phyloP scores from a whole-genome alignment of 805 yeast species.

The Saturnispora hagleri region DNA sequence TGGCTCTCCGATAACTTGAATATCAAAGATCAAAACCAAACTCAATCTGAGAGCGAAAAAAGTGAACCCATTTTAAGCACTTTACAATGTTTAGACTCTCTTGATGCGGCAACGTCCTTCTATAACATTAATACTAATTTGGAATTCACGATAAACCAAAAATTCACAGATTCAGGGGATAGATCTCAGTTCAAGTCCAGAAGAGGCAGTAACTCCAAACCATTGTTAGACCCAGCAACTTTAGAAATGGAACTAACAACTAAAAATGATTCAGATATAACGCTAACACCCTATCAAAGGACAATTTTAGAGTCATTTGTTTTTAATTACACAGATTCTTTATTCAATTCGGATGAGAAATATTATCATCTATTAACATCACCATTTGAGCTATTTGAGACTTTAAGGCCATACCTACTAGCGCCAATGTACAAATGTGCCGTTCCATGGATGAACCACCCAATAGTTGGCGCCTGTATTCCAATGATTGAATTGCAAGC shows the following conservation, averaged over 20 bases:
- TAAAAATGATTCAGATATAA: neutral
- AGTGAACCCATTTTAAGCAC: neutral
- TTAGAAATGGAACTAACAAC: neutral
- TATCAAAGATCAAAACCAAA: neutral
- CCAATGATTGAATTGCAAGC: conserved; percentile 31
- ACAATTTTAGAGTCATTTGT: conserved; percentile 37
- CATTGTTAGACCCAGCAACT: conserved; percentile 1
- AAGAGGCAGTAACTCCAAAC: conserved; percentile 1
- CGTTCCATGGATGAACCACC: conserved; percentile 34
- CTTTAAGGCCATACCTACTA: conserved; percentile 23
- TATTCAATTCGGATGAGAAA: conserved; percentile 27
- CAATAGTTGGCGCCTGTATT: conserved; percentile 32
- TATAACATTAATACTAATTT: neutral
- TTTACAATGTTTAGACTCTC: neutral
- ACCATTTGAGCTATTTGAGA: conserved; percentile 33
- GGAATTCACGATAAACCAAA: neutral
- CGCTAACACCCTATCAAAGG: conserved; percentile 21
- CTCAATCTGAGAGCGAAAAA: conserved; percentile 10
- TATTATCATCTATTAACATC: conserved; percentile 28
- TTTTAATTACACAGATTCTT: conserved; percentile 32
- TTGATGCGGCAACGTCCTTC: neutral
- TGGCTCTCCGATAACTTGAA: conserved; percentile 11
- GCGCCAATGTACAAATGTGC: conserved; percentile 28
- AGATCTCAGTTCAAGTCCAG: neutral
- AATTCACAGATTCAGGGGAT: neutral